These are phyloP conservation scores for Isatis tinctoria DNA, from an alignment of 345 rosid species.

Conservation along the genomic window DNA sequence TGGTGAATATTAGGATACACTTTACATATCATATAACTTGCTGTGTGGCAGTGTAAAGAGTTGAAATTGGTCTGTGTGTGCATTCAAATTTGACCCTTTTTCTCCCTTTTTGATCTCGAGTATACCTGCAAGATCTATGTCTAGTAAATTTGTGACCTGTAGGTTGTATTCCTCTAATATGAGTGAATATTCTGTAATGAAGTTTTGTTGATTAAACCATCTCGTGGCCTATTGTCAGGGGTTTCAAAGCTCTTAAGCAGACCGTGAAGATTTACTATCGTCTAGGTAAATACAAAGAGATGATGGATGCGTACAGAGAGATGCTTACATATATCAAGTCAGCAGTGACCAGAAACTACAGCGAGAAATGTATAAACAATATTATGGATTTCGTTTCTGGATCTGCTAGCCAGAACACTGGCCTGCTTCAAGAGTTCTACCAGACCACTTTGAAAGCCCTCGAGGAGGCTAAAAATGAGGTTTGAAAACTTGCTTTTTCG, in stretches of 20 bases:
- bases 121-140: background rate
- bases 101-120: background rate
- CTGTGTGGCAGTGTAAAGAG: background rate
- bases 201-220: background rate
- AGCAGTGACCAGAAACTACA: conserved; percentile 93
- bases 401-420: conserved; percentile 93
- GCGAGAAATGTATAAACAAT: conserved; percentile 97
- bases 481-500: conserved; percentile 11
- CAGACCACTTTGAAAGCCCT: conserved; percentile 96
- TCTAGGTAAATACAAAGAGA: conserved; percentile 76
- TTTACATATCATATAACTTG: background rate
- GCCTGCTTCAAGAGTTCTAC: conserved; percentile 83
- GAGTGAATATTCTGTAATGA: background rate
- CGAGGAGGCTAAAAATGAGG: conserved; percentile 99
- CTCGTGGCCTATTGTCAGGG: conserved; percentile 50
- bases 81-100: background rate
- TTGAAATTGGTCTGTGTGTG: background rate
- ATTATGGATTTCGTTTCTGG: conserved; percentile 99
- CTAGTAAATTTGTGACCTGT: background rate
- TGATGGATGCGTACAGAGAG: conserved; percentile 93
- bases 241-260: conserved; percentile 96
- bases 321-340: conserved; percentile 97
- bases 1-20: background rate
- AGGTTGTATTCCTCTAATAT: background rate
- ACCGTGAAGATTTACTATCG: conserved; percentile 97